Percentiles rank a stretch among this genome's conserved stretches.
Evolutionary conservation across 2,329 filamentous ascomycete genomes (phyloP).

Genomic region (Basipetospora sp.): DNA sequence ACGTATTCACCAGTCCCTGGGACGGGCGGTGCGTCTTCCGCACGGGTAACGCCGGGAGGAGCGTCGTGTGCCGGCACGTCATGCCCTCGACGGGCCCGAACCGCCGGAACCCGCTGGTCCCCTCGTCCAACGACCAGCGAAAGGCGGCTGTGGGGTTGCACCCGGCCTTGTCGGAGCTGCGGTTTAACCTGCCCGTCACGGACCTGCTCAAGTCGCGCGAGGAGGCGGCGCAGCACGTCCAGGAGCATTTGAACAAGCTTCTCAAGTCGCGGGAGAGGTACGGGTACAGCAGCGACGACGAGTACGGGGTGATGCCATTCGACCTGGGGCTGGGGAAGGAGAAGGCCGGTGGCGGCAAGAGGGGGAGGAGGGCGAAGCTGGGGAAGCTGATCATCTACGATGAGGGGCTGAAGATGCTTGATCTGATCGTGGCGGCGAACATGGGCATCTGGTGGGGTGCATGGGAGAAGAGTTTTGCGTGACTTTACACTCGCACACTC

Average conservation of each 20-base stretch:
- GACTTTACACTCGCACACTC: too few relatives aligned
- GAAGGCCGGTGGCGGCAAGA: slow-evolving; percentile 69
- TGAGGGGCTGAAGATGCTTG: slow-evolving; percentile 89
- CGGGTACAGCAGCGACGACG: slow-evolving; percentile 25
- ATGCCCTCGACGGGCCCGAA: slow-evolving; percentile 30
- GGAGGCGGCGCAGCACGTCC: slow-evolving; percentile 16
- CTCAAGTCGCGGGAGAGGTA: slow-evolving; percentile 18
- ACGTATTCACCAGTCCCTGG: slow-evolving; percentile 76
- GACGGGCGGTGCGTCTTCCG: slow-evolving; percentile 73
- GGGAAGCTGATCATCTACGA: slow-evolving; percentile 83
- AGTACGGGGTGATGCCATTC: slow-evolving; percentile 28
- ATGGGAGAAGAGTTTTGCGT: slow-evolving; percentile 46
- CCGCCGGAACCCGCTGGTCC: slow-evolving; percentile 30
- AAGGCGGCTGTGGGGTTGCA: slow-evolving; percentile 9
- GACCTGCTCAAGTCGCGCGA: slow-evolving; percentile 29
- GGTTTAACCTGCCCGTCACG: slow-evolving; percentile 67
- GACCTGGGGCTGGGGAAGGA: slow-evolving; percentile 63
- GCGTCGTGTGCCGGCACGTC: slow-evolving; percentile 60
- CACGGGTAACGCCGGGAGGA: slow-evolving; percentile 61
- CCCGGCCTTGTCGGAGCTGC: slow-evolving; percentile 59
- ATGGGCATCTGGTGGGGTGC: slow-evolving; percentile 87
- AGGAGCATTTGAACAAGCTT: slow-evolving; percentile 25
- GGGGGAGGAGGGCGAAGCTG: slow-evolving; percentile 77
- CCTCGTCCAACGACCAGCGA: slow-evolving; percentile 18
- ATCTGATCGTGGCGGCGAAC: slow-evolving; percentile 80